Base-by-base conservation (phyloP, 257 asterid genomes). In the Penstemon davidsonii region DNA sequence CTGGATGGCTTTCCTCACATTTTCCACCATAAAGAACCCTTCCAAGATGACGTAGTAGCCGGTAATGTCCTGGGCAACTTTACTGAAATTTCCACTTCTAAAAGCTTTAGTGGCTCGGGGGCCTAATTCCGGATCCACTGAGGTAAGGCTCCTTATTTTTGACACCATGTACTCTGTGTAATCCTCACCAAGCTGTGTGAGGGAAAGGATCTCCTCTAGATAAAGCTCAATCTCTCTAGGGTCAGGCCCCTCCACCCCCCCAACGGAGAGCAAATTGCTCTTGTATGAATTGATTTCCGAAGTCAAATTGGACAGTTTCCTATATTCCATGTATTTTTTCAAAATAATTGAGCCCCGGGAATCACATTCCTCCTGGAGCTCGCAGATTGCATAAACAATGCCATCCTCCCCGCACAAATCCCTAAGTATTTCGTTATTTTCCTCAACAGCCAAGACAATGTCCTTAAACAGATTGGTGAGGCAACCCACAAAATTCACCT, bases 1-100 rank as follows among this genome's bases (percentile, higher is more conserved):
- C 77, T 83, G 82, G 69, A 93, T 88, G 19, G 97, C 99, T 76
- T 88, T 93, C 75, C 96, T 90, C 72, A 93, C 99, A 73, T 93
- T 93, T 84, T 93, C 96, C 69, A 93, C 97, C 99, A 93, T 90
- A 68, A 93, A 90, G 86, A 81, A 93, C 9, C 97, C 99, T 73
- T 93, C 99, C 86, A 93, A 70, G 44, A 88, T 88, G 50, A 93
- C 96, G 62, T 90, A 93, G 83, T 93, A 93, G 53, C 97, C 96
- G 7, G 86, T 90, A 18, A 86, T 78, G 37, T 93, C 97, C 83
- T 90, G 96, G 49, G 92, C 82, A 57, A 90, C 89, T 70, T 76
- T 83, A 70, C 92, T 90, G 80, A 93, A 90, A 78, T 84, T 88
- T 60, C 96, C 97, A 83, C 96, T 87, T 82, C 95, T 85, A 78